phyloP scores from a whole-genome alignment of 1,284 basidiomycete species.

The Porodaedalea pini region DNA sequence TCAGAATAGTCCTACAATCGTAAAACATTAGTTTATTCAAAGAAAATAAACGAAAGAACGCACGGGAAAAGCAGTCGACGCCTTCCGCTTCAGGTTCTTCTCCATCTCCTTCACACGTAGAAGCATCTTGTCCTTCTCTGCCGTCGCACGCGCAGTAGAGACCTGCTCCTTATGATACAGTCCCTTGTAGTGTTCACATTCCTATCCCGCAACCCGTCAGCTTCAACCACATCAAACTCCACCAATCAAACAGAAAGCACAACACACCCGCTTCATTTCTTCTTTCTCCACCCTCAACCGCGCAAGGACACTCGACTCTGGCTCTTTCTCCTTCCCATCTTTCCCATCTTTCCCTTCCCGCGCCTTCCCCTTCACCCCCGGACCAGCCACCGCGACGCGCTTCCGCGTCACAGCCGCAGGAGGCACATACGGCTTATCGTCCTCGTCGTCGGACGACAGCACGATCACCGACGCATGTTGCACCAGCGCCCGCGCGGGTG shows the following conservation, averaged over 20 bases:
- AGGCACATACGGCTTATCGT: neutral
- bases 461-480: neutral
- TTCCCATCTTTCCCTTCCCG: neutral
- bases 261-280: conserved; percentile 8
- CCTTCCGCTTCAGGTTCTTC: neutral
- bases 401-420: neutral
- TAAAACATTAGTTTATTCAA: neutral
- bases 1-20: neutral
- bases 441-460: neutral
- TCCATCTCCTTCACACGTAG: neutral
- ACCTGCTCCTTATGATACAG: neutral
- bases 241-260: neutral
- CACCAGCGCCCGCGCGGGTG: neutral
- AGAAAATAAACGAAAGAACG: neutral
- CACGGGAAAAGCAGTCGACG: neutral
- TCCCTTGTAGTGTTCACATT: neutral
- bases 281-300: conserved; percentile 3
- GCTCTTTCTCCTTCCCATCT: neutral
- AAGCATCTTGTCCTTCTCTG: neutral
- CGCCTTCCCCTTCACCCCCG: no score
- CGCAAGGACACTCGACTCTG: neutral
- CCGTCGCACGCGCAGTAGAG: no score
- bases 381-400: neutral
- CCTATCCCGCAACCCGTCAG: no score
- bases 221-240: no score